Evolutionary conservation across 106 monocot genomes (phyloP), one percentile per base, ranked within the genome.

Genomic region (Narthecium ossifragum): DNA sequence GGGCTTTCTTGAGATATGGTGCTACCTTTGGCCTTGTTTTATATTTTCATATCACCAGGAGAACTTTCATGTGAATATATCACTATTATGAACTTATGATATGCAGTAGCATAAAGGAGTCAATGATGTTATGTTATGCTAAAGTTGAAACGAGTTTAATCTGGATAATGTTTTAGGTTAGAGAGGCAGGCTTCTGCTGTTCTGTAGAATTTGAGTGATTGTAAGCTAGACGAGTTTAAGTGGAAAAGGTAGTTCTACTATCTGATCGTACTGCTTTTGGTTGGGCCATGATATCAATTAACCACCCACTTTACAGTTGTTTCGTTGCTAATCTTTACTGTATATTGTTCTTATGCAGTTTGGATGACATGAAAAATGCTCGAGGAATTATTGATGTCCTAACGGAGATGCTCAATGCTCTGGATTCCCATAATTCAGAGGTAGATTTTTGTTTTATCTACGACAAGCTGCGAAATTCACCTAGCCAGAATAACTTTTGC

Each of bases 391-490:
- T 69, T 36, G 87, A 82, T 50, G 72, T 87, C 6, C 49, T 87
- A 33, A 68, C 69, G 52, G 87, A 87, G 45, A 87, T 87, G 75
- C 72, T 87, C 29, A 82, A 66, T 69, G 82, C 82, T 2, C 31
- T 87, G 47, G 78, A 79, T 62, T 72, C 70, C 62, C 65, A 55
- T 49, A 77, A 87, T 52, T 55, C 65, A 33, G 79, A 87, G 87
- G 87, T 87, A 55, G 25, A 6, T 23, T 29, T 15, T 24, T 54
- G 10, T 52, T 23, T 45, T 51, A 31, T 25, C 14, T 8, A 14
- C n/a, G 21, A 23, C 12, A 63, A 13, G 13, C 9, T 26, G 17
- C 23, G 6, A 17, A 45, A n/a, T 65, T 62, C n/a, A n/a, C n/a
- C n/a, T n/a, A n/a, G n/a, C n/a, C n/a, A n/a, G n/a, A n/a, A n/a